These are phyloP conservation scores for Cantharellus anzutake DNA, from an alignment of 768 basidiomycete genomes.

Conservation along the genomic window DNA sequence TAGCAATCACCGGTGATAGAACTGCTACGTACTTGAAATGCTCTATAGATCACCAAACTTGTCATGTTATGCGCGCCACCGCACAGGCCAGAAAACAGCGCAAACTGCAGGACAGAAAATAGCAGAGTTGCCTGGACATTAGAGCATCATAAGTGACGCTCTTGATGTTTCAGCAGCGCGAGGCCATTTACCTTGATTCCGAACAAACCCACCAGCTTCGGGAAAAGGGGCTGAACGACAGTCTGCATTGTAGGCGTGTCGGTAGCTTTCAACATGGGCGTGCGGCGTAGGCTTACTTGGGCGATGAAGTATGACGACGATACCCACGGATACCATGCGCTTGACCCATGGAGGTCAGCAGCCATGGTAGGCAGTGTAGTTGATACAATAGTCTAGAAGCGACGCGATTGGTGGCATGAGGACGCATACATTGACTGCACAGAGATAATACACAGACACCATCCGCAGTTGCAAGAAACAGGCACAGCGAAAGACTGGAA, in stretches of 20 bases:
- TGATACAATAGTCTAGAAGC: conserved; percentile 46
- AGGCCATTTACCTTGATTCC: conserved; percentile 45
- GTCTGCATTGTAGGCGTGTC: conserved; percentile 19
- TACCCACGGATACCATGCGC: conserved; percentile 70
- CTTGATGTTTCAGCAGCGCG: background rate
- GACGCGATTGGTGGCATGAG: conserved; percentile 1
- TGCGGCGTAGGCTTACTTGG: conserved; percentile 19
- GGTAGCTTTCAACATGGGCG: background rate
- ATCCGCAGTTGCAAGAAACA: conserved; percentile 78
- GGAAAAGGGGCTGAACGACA: conserved; percentile 68
- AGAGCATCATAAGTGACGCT: background rate
- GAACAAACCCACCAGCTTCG: conserved; percentile 56
- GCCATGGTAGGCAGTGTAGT: conserved; percentile 70
- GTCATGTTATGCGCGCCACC: too few relatives aligned
- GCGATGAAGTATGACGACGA: conserved; percentile 72
- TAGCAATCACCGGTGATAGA: too few relatives aligned
- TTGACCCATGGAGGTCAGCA: conserved; percentile 43
- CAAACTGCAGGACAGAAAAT: background rate
- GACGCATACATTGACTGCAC: background rate
- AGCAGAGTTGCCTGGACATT: background rate
- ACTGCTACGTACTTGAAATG: too few relatives aligned
- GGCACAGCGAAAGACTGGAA: conserved; percentile 49
- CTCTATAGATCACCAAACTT: too few relatives aligned
- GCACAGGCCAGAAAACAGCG: too few relatives aligned
- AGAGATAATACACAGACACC: conserved; percentile 29